phyloP scores from a whole-genome alignment of 176 grass and related monocot genomes.

The Carex myosuroides region DNA sequence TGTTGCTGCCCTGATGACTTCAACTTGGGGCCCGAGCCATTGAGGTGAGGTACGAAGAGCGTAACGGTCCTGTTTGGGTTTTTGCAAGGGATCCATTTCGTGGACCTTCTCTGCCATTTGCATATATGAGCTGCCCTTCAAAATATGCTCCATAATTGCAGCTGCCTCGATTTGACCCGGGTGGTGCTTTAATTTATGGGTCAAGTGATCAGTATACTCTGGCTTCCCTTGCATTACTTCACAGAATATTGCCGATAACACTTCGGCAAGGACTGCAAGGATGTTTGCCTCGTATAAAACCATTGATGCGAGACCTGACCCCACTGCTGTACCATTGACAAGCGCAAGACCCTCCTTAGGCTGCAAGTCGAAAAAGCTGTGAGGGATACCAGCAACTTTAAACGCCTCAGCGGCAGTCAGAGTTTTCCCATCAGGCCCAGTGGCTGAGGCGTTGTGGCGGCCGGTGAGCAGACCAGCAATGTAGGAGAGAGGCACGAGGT shows the following conservation, averaged over 20 bases:
- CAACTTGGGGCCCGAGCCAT: conserved; percentile 92
- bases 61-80: conserved; percentile 92
- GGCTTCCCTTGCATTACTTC: conserved; percentile 94
- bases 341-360: conserved; percentile 94
- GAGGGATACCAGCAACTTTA: conserved; percentile 59
- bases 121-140: conserved; percentile 90
- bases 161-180: conserved; percentile 90
- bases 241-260: conserved; percentile 72
- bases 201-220: conserved; percentile 86
- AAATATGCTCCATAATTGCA: conserved; percentile 84
- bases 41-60: conserved; percentile 90
- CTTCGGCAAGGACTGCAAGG: conserved; percentile 52
- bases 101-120: conserved; percentile 67
- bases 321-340: conserved; percentile 89
- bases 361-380: conserved; percentile 76
- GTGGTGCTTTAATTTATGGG: conserved; percentile 95
- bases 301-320: conserved; percentile 62
- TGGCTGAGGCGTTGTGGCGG: conserved; percentile 47
- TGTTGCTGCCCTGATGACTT: conserved; percentile 80
- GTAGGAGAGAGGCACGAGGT: conserved; percentile 75
- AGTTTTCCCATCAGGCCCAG: conserved; percentile 48
- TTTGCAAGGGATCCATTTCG: conserved; percentile 76
- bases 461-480: conserved; percentile 76
- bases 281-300: conserved; percentile 85
- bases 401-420: conserved; percentile 62